These are phyloP conservation scores for Russula compacta DNA, from an alignment of 768 basidiomycete genomes.

Conservation along the genomic window DNA sequence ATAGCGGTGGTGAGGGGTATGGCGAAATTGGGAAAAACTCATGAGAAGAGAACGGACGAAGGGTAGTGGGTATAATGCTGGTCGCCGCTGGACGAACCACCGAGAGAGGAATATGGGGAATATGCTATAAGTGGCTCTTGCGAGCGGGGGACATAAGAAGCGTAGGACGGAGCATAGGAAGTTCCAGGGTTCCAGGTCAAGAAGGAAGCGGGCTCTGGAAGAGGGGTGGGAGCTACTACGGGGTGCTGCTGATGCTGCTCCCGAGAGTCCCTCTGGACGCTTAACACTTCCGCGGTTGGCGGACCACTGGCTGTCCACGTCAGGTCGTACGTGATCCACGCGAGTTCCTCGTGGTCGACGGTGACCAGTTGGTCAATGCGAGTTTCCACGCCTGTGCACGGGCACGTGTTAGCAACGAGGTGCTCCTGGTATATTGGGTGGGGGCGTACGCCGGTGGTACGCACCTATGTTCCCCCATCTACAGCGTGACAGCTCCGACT, in stretches of 20 bases:
- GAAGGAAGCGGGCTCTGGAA: constrained; percentile 23
- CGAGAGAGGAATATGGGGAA: constrained; percentile 7
- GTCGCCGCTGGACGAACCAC: constrained; percentile 6
- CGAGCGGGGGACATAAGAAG: constrained; percentile 11
- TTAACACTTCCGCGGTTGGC: constrained; percentile 55
- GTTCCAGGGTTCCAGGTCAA: constrained; percentile 11
- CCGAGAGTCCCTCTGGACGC: constrained; percentile 35
- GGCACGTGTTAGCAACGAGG: constrained; percentile 15
- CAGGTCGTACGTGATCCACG: constrained; percentile 60
- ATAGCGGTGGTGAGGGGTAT: constrained; percentile 7
- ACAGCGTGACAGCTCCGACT: constrained; percentile 55
- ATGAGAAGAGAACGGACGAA: constrained; percentile 19
- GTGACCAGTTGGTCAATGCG: constrained; percentile 62
- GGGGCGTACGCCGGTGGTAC: constrained; percentile 23
- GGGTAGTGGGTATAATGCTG: constrained; percentile 17
- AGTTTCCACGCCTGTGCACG: constrained; percentile 37
- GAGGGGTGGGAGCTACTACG: constrained; percentile 24
- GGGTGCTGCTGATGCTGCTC: constrained; percentile 20
- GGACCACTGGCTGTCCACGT: constrained; percentile 39
- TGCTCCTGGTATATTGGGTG: not conserved
- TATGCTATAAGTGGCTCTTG: not conserved
- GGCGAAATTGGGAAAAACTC: not conserved
- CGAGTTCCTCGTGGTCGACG: constrained; percentile 52
- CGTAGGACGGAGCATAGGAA: constrained; percentile 1
- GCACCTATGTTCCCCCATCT: constrained; percentile 62